Percentiles rank a stretch among this genome's conserved stretches.
phyloP scores from a whole-genome alignment of 2,329 filamentous ascomycete species.

The Coleophoma eucalyptorum region DNA sequence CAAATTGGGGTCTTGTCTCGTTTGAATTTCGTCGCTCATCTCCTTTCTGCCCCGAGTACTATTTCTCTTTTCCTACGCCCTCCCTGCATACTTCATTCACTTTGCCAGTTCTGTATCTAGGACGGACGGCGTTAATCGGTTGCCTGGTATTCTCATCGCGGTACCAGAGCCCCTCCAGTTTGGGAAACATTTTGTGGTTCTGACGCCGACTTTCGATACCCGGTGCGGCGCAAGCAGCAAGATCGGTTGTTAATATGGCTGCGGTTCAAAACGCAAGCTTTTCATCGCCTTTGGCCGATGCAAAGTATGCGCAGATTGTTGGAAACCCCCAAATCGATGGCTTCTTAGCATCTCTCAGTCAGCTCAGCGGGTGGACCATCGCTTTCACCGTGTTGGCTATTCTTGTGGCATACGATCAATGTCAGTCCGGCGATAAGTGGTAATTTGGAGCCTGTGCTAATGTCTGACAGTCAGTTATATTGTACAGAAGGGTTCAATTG shows the following conservation, averaged over 20 bases:
- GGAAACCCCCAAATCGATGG: slow-evolving; percentile 19
- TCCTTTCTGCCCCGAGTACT: too few species aligned
- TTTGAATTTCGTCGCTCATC: too few species aligned
- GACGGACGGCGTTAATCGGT: too few species aligned
- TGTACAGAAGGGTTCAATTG: slow-evolving; percentile 70
- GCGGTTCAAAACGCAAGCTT: slow-evolving; percentile 23
- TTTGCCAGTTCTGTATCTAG: too few species aligned
- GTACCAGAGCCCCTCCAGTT: too few species aligned
- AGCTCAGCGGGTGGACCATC: slow-evolving; percentile 57
- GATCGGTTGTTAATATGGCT: background rate
- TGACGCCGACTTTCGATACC: too few species aligned
- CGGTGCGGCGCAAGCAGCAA: too few species aligned
- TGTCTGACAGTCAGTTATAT: slow-evolving; percentile 64
- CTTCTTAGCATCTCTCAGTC: slow-evolving; percentile 13
- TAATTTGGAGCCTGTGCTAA: slow-evolving; percentile 6
- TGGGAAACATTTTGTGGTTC: too few species aligned
- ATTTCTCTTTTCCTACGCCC: too few species aligned
- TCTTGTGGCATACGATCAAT: slow-evolving; percentile 82
- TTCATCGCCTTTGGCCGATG: slow-evolving; percentile 26
- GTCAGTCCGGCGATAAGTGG: slow-evolving; percentile 47
- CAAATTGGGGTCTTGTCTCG: too few species aligned
- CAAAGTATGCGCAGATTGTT: slow-evolving; percentile 19
- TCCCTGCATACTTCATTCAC: too few species aligned
- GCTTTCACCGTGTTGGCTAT: slow-evolving; percentile 66
- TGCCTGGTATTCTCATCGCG: too few species aligned